Percentiles rank a stretch among this genome's conserved stretches.
Conservation (phyloP, 805 yeast species). For the Starmerella riodocensis region DNA sequence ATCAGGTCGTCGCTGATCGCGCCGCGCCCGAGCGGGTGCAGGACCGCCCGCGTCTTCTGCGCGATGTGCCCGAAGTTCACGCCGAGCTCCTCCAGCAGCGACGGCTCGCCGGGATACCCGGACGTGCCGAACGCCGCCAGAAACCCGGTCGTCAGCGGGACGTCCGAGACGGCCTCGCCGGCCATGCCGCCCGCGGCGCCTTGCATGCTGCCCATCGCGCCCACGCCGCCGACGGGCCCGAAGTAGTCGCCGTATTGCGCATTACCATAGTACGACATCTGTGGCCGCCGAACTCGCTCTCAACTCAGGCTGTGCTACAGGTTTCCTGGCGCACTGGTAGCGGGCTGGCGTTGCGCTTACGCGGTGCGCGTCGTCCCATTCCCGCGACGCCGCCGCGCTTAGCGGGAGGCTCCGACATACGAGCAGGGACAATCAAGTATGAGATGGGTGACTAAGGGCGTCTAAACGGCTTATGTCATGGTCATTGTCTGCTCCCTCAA, state of each 20-base stretch:
- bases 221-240: conserved; percentile 6
- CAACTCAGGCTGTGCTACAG: no score
- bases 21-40: conserved; percentile 52
- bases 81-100: conserved; percentile 82
- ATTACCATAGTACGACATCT: conserved; percentile 18
- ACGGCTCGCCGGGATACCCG: conserved; percentile 93
- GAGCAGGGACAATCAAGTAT: no score
- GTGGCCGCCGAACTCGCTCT: no score
- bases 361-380: no score
- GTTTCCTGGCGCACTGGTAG: no score
- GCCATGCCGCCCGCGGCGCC: conserved; percentile 1
- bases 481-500: no score
- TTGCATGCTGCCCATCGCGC: conserved; percentile 15
- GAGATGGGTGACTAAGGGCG: no score
- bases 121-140: conserved; percentile 85
- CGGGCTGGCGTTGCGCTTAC: no score
- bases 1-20: conserved; percentile 57
- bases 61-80: conserved; percentile 81
- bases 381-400: no score
- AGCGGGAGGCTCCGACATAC: no score
- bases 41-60: conserved; percentile 66
- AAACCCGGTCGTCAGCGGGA: conserved; percentile 51
- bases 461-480: no score
- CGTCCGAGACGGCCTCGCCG: conserved; percentile 9
- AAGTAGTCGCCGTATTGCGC: conserved; percentile 14